Evolutionary conservation across 768 basidiomycete genomes (phyloP), one percentile per base, ranked within the genome.

Genomic region (Pluteus cervinus): DNA sequence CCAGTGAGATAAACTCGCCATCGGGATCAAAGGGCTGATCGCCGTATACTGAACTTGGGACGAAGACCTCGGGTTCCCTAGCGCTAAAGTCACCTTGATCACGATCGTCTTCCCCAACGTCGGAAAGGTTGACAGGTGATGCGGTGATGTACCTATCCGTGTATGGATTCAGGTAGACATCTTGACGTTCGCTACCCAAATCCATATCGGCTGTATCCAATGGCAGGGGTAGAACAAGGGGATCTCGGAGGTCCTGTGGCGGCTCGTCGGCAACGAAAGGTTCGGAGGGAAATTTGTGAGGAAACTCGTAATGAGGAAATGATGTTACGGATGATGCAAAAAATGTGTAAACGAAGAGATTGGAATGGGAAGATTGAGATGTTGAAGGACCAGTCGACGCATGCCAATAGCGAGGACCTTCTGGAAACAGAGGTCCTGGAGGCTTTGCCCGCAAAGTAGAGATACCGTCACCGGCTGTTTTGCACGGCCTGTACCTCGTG

Each of bases 401-500:
- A 18, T 7, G 20, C 7, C 15, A n/a, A n/a, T 16, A 7, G 7
- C 7, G 7, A 7, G 15, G 7, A 7, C 9, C 15, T 7, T 12
- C 7, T 7, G 30, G 15, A 7, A 18, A 32, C 7, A 7, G 30
- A 7, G 7, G 15, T 7, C 7, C 9, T 7, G 15, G 15, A 32
- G 30, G 15, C 14, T 32, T 12, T 14, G 8, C 7, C 8, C 30
- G 7, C 7, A 18, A 32, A 7, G 30, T 14, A 18, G 36, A 36
- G 7, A 40, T 23, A 7, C 39, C 33, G 3, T 41, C 40, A 16
- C 20, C 36, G 1, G 40, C 40, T 3, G 40, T 23, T 29, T 38
- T 37, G 22, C 42, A 43, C 4, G 42, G 42, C 14, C 20, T 43
- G 15, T 43, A 43, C 1, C 29, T 21, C 12, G 37, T 39, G 18